Conservation (phyloP, 2,329 filamentous ascomycete genomes). For the Calonectria pseudoreteaudii region DNA sequence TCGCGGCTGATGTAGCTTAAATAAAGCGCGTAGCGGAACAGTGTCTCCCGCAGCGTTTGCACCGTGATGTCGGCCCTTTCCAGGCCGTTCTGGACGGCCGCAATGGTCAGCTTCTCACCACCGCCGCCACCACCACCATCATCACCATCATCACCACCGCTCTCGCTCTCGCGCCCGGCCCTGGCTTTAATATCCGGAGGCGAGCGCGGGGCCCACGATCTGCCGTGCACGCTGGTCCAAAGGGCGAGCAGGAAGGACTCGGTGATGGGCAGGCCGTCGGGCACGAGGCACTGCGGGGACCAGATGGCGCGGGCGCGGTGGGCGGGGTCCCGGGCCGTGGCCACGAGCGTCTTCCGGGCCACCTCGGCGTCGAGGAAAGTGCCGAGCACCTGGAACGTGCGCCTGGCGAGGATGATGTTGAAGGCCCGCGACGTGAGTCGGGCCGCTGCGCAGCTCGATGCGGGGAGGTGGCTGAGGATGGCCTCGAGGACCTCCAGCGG, state of each 20-base stretch:
- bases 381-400: slow-evolving; percentile 43
- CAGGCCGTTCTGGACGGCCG: slow-evolving; percentile 34
- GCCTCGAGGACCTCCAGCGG: slow-evolving; percentile 46
- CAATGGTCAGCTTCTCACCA: slow-evolving; percentile 21
- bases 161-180: no score
- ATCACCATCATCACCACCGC: not conserved
- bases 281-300: slow-evolving; percentile 51
- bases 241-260: slow-evolving; percentile 49
- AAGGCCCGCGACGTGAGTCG: slow-evolving; percentile 49
- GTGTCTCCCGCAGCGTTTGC: slow-evolving; percentile 37
- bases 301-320: slow-evolving; percentile 45
- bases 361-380: slow-evolving; percentile 45
- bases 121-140: not conserved
- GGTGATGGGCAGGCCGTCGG: slow-evolving; percentile 42
- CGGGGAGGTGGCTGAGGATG: slow-evolving; percentile 43
- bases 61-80: slow-evolving; percentile 39
- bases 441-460: slow-evolving; percentile 35
- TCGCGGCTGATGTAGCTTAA: slow-evolving; percentile 47
- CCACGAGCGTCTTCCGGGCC: slow-evolving; percentile 39
- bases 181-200: not conserved
- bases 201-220: slow-evolving; percentile 32
- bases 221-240: slow-evolving; percentile 43
- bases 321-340: slow-evolving; percentile 37
- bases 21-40: slow-evolving; percentile 52
- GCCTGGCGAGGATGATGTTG: slow-evolving; percentile 45